Conservation (phyloP, 345 rosid species). For the Mallotus nudiflorus region DNA sequence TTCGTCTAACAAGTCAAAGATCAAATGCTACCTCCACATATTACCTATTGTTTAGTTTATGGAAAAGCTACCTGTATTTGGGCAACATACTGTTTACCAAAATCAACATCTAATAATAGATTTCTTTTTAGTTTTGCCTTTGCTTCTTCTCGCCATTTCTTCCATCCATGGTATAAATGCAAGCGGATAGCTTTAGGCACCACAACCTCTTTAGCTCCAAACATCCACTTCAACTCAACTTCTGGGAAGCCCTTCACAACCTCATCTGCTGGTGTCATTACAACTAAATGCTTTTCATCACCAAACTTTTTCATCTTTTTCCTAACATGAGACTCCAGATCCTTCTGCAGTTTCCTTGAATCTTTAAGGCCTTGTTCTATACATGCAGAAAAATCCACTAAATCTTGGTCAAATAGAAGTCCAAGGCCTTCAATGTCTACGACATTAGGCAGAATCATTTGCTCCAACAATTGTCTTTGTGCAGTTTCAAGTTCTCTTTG, state of each 20-base stretch:
- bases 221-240: conserved; percentile 89
- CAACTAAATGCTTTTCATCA: conserved; percentile 63
- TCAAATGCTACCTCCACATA: not conserved
- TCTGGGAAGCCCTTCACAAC: conserved; percentile 88
- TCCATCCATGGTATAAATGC: conserved; percentile 90
- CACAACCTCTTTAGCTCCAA: conserved; percentile 81
- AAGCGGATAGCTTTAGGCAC: conserved; percentile 78
- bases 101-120: conserved; percentile 71
- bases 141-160: conserved; percentile 89
- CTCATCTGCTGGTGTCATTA: conserved; percentile 70
- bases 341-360: conserved; percentile 71
- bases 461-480: conserved; percentile 73
- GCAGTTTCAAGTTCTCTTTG: conserved; percentile 67
- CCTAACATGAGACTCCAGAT: conserved; percentile 62
- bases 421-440: conserved; percentile 71
- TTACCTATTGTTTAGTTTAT: conserved; percentile 6
- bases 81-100: conserved; percentile 73
- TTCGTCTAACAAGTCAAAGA: conserved; percentile 3
- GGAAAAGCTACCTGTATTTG: conserved; percentile 63
- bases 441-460: conserved; percentile 64
- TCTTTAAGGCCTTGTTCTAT: conserved; percentile 63
- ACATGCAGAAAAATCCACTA: conserved; percentile 58
- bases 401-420: conserved; percentile 55
- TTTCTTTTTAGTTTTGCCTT: conserved; percentile 73
- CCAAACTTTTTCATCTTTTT: conserved; percentile 72